These are phyloP conservation scores for Hypoxylon rickii DNA, from an alignment of 495 filamentous ascomycete genomes.

Conservation along the genomic window DNA sequence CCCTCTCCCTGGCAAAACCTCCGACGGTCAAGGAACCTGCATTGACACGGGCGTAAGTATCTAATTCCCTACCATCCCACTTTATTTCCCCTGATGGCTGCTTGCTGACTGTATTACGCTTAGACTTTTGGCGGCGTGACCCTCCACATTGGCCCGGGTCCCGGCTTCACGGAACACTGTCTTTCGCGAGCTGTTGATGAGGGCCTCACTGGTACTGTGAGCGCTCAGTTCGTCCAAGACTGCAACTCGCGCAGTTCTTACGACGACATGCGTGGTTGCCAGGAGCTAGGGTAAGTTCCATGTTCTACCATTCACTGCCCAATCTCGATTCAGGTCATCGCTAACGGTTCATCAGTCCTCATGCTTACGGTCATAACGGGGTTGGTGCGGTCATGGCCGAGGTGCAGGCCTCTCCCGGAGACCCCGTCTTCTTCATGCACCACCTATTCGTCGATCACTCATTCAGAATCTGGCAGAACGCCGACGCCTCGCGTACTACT, in stretches of 20 bases:
- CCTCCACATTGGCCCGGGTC: slow-evolving; percentile 44
- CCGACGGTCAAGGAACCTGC: slow-evolving; percentile 41
- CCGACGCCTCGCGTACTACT: slow-evolving; percentile 35
- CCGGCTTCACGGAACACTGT: slow-evolving; percentile 35
- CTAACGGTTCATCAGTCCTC: slow-evolving; percentile 27
- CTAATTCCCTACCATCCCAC: not conserved
- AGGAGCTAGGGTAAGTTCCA: slow-evolving; percentile 37
- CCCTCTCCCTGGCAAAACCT: slow-evolving; percentile 37
- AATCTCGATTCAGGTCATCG: not conserved
- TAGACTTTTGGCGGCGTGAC: slow-evolving; percentile 42
- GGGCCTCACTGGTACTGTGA: slow-evolving; percentile 34
- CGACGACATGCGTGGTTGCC: slow-evolving; percentile 37
- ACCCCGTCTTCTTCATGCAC: slow-evolving; percentile 50
- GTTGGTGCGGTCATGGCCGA: slow-evolving; percentile 45
- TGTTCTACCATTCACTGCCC: not conserved
- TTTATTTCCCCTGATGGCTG: not conserved
- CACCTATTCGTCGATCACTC: slow-evolving; percentile 48
- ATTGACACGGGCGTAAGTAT: slow-evolving; percentile 36
- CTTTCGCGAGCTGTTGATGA: slow-evolving; percentile 39
- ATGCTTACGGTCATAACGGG: slow-evolving; percentile 41
- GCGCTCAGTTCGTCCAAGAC: slow-evolving; percentile 33
- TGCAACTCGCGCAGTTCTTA: slow-evolving; percentile 37
- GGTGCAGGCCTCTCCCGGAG: slow-evolving; percentile 42
- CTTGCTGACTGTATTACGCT: not conserved
- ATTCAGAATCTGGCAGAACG: slow-evolving; percentile 48